phyloP scores from a whole-genome alignment of 2,329 filamentous ascomycete species.

The Aspergillus fijiensis region DNA sequence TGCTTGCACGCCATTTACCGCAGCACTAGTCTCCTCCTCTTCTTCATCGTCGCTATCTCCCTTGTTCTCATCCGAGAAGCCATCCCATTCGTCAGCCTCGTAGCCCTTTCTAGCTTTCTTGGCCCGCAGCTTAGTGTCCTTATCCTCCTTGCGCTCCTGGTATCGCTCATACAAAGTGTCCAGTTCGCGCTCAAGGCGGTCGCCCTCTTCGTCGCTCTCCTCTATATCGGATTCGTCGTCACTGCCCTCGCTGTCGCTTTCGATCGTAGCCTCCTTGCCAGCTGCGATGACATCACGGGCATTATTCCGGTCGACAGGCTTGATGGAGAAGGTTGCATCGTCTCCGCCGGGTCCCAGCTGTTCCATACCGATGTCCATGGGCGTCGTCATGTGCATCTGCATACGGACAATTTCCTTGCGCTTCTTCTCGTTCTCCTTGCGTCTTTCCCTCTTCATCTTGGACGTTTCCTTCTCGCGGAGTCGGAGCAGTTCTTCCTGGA shows the following conservation, averaged over 20 bases:
- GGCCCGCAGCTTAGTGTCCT: conserved; percentile 83
- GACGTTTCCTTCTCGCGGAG: conserved; percentile 76
- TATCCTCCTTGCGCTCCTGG: conserved; percentile 72
- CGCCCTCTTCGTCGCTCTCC: conserved; percentile 71
- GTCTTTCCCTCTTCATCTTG: conserved; percentile 77
- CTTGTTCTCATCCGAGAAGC: conserved; percentile 68
- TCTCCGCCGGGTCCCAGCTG: conserved; percentile 75
- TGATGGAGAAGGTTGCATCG: conserved; percentile 83
- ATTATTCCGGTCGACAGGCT: conserved; percentile 73
- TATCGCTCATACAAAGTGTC: conserved; percentile 87
- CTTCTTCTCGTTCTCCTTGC: conserved; percentile 89
- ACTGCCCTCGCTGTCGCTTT: conserved; percentile 61
- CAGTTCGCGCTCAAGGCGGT: conserved; percentile 78
- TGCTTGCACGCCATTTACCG: conserved; percentile 33
- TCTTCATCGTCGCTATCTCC: conserved; percentile 54
- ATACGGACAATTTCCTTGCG: conserved; percentile 92
- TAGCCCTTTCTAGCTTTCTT: conserved; percentile 83
- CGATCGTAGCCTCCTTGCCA: conserved; percentile 70
- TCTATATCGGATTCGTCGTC: conserved; percentile 58
- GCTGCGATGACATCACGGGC: conserved; percentile 68
- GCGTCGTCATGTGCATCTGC: conserved; percentile 95
- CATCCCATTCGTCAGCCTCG: conserved; percentile 88
- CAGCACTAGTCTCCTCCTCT: conserved; percentile 57
- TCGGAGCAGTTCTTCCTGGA: conserved; percentile 82
- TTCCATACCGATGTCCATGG: conserved; percentile 93